A percentile compares a stretch with the other conserved stretches of the same genome.
Evolutionary conservation across 345 rosid species (phyloP).

Genomic region (Euphorbia lathyris): DNA sequence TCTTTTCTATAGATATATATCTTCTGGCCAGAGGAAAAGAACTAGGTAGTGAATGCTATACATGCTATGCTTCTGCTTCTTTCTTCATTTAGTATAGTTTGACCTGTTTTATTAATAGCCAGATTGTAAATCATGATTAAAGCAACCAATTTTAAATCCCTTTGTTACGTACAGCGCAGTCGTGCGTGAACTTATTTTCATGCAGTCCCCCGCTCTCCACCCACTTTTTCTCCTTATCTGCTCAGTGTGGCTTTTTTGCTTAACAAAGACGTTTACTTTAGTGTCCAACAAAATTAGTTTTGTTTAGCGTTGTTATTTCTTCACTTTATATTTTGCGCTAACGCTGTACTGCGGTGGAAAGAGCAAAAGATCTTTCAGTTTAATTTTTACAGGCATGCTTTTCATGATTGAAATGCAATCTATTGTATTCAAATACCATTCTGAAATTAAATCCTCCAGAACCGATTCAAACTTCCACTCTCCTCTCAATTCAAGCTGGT

Average conservation of each 20-base stretch:
- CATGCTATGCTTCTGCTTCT: background rate
- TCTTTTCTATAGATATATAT: background rate
- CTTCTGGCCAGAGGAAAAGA: background rate
- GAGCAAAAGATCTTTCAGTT: background rate
- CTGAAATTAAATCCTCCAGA: slow-evolving; percentile 1
- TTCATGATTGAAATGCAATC: background rate
- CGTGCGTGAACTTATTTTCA: background rate
- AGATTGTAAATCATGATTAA: background rate
- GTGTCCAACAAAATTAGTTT: background rate
- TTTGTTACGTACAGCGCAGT: too few species aligned
- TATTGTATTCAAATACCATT: background rate
- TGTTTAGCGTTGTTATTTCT: background rate
- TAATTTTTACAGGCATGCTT: background rate
- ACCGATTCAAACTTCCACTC: background rate
- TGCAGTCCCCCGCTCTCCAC: background rate
- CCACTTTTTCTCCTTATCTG: background rate
- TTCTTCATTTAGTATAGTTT: background rate
- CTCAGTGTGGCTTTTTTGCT: background rate
- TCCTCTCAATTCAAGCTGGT: background rate
- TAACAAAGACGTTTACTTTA: background rate
- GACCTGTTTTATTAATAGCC: background rate
- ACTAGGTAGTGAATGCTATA: background rate
- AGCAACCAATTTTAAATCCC: background rate
- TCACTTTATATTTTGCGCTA: background rate
- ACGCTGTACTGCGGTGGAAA: background rate